Percentiles rank a stretch among this genome's conserved stretches.
Conservation (phyloP, 2,329 filamentous ascomycete species). For the Colletotrichum magnum region DNA sequence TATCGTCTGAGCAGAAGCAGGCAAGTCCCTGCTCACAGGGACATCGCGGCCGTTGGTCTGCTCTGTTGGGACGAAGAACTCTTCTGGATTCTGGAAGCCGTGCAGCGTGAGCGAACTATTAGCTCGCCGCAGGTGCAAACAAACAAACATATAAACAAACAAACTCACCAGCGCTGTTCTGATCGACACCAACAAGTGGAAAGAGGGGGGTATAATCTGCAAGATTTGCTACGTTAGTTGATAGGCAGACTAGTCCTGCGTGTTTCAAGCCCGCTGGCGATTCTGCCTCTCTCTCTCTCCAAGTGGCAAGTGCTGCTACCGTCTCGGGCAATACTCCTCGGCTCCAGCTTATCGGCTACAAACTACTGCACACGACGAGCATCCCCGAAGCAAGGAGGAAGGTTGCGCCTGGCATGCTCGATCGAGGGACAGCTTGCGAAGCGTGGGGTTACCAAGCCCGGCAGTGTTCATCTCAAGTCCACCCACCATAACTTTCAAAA, state of each 20-base stretch:
- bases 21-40: constrained; percentile 23
- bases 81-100: neutral
- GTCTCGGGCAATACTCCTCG: no score
- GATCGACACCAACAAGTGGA: constrained; percentile 10
- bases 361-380: neutral
- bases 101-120: neutral
- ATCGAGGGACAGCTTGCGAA: constrained; percentile 15
- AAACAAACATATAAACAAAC: no score
- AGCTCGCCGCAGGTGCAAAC: neutral
- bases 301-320: no score
- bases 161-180: constrained; percentile 11
- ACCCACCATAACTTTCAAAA: neutral
- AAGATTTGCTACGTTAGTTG: constrained; percentile 5
- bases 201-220: neutral
- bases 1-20: constrained; percentile 10
- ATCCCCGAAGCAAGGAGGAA: neutral
- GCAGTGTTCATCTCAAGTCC: constrained; percentile 1
- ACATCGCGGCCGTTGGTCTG: constrained; percentile 1
- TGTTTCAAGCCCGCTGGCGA: neutral
- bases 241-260: neutral
- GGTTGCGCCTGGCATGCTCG: neutral
- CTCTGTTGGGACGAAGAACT: neutral
- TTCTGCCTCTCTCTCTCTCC: neutral
- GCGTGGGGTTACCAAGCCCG: neutral
- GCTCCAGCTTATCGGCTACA: no score